Evolutionary conservation across 176 grass and related monocot species (phyloP).

Genomic region (Pontederia paniculata): DNA sequence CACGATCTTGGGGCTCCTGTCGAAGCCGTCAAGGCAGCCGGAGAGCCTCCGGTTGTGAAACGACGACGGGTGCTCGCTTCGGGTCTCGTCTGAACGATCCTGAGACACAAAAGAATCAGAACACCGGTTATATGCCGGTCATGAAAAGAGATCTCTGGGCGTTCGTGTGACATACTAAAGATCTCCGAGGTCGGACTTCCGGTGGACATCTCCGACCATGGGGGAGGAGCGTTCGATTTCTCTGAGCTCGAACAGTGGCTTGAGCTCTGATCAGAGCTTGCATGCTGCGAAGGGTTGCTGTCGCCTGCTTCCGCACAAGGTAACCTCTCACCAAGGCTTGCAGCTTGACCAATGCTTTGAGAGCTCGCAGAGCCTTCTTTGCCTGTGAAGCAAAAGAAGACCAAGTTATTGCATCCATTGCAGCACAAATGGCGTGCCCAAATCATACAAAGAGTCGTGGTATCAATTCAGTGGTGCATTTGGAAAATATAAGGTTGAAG

Average conservation of each 20-base stretch:
- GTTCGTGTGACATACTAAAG: slow-evolving; percentile 61
- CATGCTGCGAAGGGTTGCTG: slow-evolving; percentile 76
- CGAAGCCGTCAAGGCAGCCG: slow-evolving; percentile 31
- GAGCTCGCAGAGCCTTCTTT: slow-evolving; percentile 75
- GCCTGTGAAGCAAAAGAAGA: too few relatives aligned
- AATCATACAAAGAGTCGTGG: too few relatives aligned
- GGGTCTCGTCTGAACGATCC: slow-evolving; percentile 34
- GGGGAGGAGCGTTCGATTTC: slow-evolving; percentile 20
- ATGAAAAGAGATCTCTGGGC: too few relatives aligned
- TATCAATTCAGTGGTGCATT: too few relatives aligned
- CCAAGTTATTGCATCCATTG: too few relatives aligned
- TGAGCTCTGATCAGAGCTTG: slow-evolving; percentile 81
- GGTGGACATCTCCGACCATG: slow-evolving; percentile 28
- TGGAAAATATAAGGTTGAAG: too few relatives aligned
- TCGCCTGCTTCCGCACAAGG: slow-evolving; percentile 63
- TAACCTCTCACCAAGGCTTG: slow-evolving; percentile 89
- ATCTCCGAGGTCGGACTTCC: slow-evolving; percentile 42
- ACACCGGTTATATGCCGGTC: too few relatives aligned
- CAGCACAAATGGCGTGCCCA: too few relatives aligned
- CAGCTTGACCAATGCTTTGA: slow-evolving; percentile 84
- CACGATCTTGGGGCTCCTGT: slow-evolving; percentile 73
- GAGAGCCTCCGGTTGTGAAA: slow-evolving; percentile 34
- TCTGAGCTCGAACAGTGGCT: slow-evolving; percentile 56
- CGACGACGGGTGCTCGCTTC: slow-evolving; percentile 19
- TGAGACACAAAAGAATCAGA: background rate